phyloP scores from a whole-genome alignment of 2,329 filamentous ascomycete genomes.

The Trichophyton simii region DNA sequence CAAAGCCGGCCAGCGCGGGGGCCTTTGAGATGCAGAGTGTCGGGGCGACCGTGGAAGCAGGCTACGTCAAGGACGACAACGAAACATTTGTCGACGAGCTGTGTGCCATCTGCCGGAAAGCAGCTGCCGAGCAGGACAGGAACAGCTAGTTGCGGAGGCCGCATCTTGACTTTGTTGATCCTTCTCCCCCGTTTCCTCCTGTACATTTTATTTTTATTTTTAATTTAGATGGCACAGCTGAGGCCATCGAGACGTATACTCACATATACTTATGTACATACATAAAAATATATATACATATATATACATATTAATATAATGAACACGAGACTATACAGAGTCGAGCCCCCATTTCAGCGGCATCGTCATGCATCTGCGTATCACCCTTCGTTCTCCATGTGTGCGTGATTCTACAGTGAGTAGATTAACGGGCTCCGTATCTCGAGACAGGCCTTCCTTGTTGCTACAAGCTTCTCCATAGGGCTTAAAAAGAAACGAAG shows the following conservation, averaged over 20 bases:
- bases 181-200: not conserved
- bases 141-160: not conserved
- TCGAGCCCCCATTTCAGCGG: no score
- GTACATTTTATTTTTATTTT: not conserved
- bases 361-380: no score
- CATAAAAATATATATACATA: not conserved
- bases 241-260: not conserved
- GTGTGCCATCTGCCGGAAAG: slow-evolving; percentile 10
- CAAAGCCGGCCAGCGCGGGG: slow-evolving; percentile 4
- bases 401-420: not conserved
- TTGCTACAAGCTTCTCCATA: not conserved
- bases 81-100: slow-evolving; percentile 14
- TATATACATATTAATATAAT: not conserved
- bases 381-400: no score
- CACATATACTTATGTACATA: not conserved
- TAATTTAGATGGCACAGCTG: not conserved
- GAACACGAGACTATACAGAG: not conserved
- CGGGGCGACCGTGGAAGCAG: slow-evolving; percentile 9
- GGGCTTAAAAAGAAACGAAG: not conserved
- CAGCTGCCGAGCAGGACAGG: not conserved
- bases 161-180: not conserved
- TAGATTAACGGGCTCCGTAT: not conserved
- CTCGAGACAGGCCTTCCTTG: not conserved
- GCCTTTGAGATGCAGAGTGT: slow-evolving; percentile 12
- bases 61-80: slow-evolving; percentile 5